Conservation (phyloP, 306 rosid species). For the Cyclanthera cordifolia region DNA sequence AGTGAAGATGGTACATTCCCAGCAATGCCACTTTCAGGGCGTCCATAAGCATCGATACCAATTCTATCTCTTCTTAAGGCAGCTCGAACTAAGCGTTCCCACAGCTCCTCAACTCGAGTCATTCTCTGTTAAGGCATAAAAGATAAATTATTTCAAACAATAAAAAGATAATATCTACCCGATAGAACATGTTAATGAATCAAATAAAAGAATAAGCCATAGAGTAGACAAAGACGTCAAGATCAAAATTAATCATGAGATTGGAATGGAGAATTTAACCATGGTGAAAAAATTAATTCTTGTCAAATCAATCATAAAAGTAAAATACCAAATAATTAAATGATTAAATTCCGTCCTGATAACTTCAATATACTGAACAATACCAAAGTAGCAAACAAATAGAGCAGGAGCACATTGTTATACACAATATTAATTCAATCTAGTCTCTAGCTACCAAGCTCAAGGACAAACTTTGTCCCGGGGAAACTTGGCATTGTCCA, state of each 20-base stretch:
- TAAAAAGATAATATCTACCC: neutral
- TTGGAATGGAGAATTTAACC: neutral
- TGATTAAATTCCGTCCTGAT: neutral
- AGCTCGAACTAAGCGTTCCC: constrained; percentile 89
- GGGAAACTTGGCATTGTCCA: neutral
- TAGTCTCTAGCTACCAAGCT: neutral
- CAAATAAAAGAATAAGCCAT: neutral
- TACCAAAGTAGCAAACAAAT: too few species aligned
- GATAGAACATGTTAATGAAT: neutral
- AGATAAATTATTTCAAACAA: neutral
- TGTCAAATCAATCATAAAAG: neutral
- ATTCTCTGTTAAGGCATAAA: constrained; percentile 26
- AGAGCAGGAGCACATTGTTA: neutral
- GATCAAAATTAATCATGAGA: neutral
- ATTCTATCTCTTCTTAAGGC: constrained; percentile 67
- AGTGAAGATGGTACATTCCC: constrained; percentile 87
- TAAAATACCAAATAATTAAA: neutral
- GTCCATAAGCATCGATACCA: constrained; percentile 59
- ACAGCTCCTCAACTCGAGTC: constrained; percentile 68
- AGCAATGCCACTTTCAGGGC: constrained; percentile 57
- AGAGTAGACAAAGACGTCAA: neutral
- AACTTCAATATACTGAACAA: neutral
- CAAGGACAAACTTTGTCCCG: neutral
- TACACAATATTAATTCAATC: neutral
- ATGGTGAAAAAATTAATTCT: neutral